Base-by-base conservation (phyloP, 2,329 filamentous ascomycete species). In the Stromatinia cepivora region DNA sequence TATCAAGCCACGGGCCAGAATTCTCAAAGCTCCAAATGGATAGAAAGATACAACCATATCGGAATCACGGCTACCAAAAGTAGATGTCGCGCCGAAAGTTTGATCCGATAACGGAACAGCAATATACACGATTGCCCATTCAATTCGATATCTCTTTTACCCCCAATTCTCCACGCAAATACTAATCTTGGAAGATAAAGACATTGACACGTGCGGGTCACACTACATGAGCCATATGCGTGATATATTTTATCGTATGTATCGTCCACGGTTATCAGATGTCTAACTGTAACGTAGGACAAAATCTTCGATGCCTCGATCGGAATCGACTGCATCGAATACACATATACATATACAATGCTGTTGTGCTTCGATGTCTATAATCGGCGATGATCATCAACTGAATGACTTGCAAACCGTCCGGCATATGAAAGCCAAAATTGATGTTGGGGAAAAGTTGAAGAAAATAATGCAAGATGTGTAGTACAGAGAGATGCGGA, bases 131-230 rank as follows among this genome's bases (percentile, higher is more conserved):
- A 64, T n/a, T 28, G 3, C 10, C n/a, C 15, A 28, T 52, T 53
- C n/a, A 39, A 28, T 52, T 39, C n/a, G 45, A 10, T 20, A 17
- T 50, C 28, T 9, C 2, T 20, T 39, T 36, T 28, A 52, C 31
- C 31, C 59, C 31, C 46, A 52, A 28, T 42, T 28, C 17, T 42
- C 34, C 25, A 52, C n/a, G 15, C 31, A 52, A 28, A 9, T 5
- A 11, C 34, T 64, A 52, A 64, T 52, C 22, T 64, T 52, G n/a
- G 34, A 64, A 64, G n/a, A 52, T 52, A 64, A 64, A 42, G 46
- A 52, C 13, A 61, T 59, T 67, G 45, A 61, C 64, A 67, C 64
- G 53, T 67, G 66, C 45, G 10, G 7, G 66, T 67, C 45, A 67
- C 34, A 67, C 56, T 17, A 52, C 66, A 67, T 56, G 39, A 64